Evolutionary conservation across 805 yeast species (phyloP), one percentile per base, ranked within the genome.

Genomic region (Pichia paraexigua): DNA sequence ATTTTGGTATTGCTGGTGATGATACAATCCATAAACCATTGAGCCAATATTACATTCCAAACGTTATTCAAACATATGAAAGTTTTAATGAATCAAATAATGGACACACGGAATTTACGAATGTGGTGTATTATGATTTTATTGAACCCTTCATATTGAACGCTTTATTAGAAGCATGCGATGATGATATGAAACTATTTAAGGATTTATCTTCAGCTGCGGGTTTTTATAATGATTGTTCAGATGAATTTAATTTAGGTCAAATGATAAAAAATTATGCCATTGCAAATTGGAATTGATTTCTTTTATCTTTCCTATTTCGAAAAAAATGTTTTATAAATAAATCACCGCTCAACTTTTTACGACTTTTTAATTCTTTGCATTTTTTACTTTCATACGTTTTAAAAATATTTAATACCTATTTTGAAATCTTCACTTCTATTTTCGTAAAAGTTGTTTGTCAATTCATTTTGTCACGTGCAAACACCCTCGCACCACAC

Each of bases 1-100:
- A 92, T 61, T 74, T 76, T 58, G 99, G 97, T 0, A 67, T 72
- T 56, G 81, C 82, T 55, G 99, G 99, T 22, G 99, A 94, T 63
- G 98, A 87, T 71, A 75, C 89, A 40, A 59, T 81, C 51, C 91
- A 86, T 68, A 71, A 69, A 52, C 76, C 87, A 1, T 76, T 85
- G 45, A 70, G 71, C 0, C 70, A 75, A 52, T 83, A 76, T 64
- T 77, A 74, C 9, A 72, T 89, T 3, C 97, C 98, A 11, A 91
- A 89, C 60, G 95, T 87, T 13, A 79, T 92, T 27, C 85, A 79
- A 57, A 69, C 85, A 0, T 66, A 62, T 51, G 78, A 64, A 59
- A 54, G 55, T 58, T 49, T 58, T 11, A 47, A 52, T 2, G 61
- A 66, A 4, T 60, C 63, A 3, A 37, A 37, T 15, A 47, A 44